Conservation (phyloP, 1,139 yeast species). For the Sugiyamaella xylanicola region DNA sequence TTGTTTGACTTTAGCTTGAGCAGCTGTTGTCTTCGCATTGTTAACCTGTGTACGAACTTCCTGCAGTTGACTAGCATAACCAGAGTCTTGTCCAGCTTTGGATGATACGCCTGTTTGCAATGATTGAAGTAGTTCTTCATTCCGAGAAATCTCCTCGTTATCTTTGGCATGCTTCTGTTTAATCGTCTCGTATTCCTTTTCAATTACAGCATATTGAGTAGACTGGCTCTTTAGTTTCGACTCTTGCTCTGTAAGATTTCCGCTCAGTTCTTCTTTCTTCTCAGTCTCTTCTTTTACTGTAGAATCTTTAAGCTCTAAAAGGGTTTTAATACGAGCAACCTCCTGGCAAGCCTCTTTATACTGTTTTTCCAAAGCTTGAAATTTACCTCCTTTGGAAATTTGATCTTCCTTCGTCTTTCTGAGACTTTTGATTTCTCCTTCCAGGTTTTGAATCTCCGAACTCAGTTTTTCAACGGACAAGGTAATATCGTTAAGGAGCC, state of each 20-base stretch:
- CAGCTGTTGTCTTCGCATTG: conserved; percentile 57
- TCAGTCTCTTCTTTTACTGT: conserved; percentile 54
- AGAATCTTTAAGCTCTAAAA: conserved; percentile 59
- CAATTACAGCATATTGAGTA: conserved; percentile 39
- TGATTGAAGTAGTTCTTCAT: conserved; percentile 80
- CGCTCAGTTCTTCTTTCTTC: conserved; percentile 32
- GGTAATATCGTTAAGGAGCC: conserved; percentile 26
- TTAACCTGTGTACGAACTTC: conserved; percentile 63
- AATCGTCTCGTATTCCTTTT: conserved; percentile 49
- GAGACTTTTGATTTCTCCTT: conserved; percentile 61
- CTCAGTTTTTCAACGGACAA: conserved; percentile 49
- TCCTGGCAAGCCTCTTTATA: conserved; percentile 66
- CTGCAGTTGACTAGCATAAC: conserved; percentile 73
- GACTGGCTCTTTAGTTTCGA: conserved; percentile 29
- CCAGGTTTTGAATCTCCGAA: conserved; percentile 60
- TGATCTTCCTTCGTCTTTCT: conserved; percentile 61
- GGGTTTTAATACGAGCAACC: conserved; percentile 66
- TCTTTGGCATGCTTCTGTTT: conserved; percentile 49
- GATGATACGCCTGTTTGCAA: conserved; percentile 90
- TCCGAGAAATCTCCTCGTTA: conserved; percentile 56
- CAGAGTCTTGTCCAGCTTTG: conserved; percentile 77
- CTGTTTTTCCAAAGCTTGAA: conserved; percentile 60
- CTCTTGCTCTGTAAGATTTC: conserved; percentile 33
- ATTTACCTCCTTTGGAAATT: conserved; percentile 60
- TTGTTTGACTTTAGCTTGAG: conserved; percentile 63